Base-by-base conservation (phyloP, 768 basidiomycete genomes). In the Boletus eberwhitei region DNA sequence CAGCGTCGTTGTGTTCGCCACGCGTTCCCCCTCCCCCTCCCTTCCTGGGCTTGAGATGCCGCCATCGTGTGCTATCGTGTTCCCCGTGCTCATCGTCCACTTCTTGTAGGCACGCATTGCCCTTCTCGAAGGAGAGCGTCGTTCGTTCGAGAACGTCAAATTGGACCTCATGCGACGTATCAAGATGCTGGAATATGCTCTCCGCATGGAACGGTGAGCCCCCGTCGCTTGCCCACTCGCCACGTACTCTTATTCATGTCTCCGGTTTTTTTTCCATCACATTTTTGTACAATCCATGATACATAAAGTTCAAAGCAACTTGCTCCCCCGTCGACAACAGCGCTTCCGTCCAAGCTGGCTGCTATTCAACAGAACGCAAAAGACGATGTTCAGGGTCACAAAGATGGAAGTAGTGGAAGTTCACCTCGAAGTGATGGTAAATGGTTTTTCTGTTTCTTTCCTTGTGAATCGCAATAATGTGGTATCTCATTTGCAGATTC, bases 111-210 rank as follows among this genome's bases (percentile, higher is more conserved):
- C 96, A 50, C 86, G 97, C 49, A 98, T 99, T 62, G 97, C 97
- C 21, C 82, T 98, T 43, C 82, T 99, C 52, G 97, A 99, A 71
- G 97, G 97, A 51, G 95, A 98, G 71, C 86, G 94, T 54, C 84
- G 96, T 59, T 97, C 94, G 0, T 96, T 95, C 63, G 97, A 99
- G 73, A 98, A 98, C 71, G 85, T 96, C 58, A 93, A 97, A 73
- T 81, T 94, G 58, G 97, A 98, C 74, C 79, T 98, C 34, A 87
- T 95, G 82, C 85, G 95, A 57, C 85, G 97, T 55, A 97, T 98
- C 62, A 97, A 97, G 83, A 97, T 99, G 96, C 84, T 99, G 48
- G 97, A 99, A 74, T 98, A 93, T 73, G 97, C 96, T 38, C 78
- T 99, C 45, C 86, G 93, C 44, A 86, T 95, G 77, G 97, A 99